Evolutionary conservation across 1,284 basidiomycete species (phyloP), one percentile per base, ranked within the genome.

Genomic region (Cryptococcus sp.): DNA sequence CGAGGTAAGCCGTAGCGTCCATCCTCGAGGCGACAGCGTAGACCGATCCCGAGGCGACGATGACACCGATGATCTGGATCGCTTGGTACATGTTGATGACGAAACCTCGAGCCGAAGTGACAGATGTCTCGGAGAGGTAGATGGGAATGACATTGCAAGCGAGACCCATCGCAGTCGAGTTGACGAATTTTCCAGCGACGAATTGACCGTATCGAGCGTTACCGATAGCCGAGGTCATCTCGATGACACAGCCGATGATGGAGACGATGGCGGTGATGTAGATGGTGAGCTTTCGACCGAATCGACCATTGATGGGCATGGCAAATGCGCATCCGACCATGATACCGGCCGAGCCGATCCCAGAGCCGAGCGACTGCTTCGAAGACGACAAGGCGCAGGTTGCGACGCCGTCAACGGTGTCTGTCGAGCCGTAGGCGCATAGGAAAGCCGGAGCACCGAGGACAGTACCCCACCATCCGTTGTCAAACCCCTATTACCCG

Each of bases 401-500:
- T 25, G 33, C 40, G 25, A 58, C 56, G 10, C 54, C 58, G 7
- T 53, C 45, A 25, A 56, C 54, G 1, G 39, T 47, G 11, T 22
- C 24, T 12, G 39, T 26, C 0, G n/a, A 14, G 23, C 59, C 59
- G 34, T 58, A 60, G 41, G 53, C 52, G 28, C 49, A 45, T 14
- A 56, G 35, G 47, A 60, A 60, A 6, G 47, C 22, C 21, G 31
- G 19, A 7, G 45, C 47, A 16, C 59, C 59, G 5, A 58, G 54
- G 18, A 58, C 52, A 21, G 54, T 54, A 34, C 59, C 57, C 59
- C 59, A 60, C 59, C 59, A 60, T 43, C 59, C 59, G 31, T 60
- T 58, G 34, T 60, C 59, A 46, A 53, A 58, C 31, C 59, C 59
- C 58, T 58, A 31, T 26, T n/a, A 11, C 23, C 33, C 26, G 23